These are phyloP conservation scores for Entelexis paramagnoliae DNA, from an alignment of 1,139 yeast genomes.

Conservation along the genomic window DNA sequence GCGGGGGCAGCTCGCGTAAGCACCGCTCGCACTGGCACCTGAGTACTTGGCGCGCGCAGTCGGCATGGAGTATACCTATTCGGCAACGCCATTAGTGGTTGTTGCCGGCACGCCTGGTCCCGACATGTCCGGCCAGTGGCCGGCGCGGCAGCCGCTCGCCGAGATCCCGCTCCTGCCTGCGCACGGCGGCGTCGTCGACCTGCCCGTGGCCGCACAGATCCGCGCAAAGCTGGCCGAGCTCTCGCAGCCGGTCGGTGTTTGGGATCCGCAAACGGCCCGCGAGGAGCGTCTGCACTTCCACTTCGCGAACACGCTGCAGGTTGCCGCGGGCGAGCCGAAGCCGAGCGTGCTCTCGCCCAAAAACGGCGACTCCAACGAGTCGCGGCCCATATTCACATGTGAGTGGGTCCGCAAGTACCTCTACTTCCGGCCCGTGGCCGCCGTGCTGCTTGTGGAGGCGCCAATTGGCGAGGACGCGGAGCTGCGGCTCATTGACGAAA, in stretches of 20 bases:
- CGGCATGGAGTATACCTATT: constrained; percentile 4
- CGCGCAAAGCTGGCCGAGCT: constrained; percentile 21
- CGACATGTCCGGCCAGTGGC: background rate
- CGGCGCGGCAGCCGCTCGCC: constrained; percentile 3
- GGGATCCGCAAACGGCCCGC: constrained; percentile 12
- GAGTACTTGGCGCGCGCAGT: background rate
- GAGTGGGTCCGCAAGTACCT: constrained; percentile 45
- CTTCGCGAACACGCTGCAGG: constrained; percentile 6
- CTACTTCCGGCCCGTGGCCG: constrained; percentile 37
- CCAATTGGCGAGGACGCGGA: constrained; percentile 28
- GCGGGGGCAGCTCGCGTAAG: constrained; percentile 5
- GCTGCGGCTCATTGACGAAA: constrained; percentile 4
- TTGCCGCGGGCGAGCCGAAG: constrained; percentile 9
- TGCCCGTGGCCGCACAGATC: constrained; percentile 3
- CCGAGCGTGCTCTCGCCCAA: constrained; percentile 38
- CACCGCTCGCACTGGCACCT: background rate
- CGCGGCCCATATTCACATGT: constrained; percentile 34
- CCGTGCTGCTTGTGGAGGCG: constrained; percentile 26
- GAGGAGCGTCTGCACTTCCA: constrained; percentile 11
- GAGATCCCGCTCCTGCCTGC: constrained; percentile 1
- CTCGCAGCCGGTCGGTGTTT: constrained; percentile 20
- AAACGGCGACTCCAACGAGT: constrained; percentile 32
- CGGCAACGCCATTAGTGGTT: constrained; percentile 12
- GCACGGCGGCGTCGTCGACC: background rate
- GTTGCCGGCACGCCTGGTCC: constrained; percentile 12